phyloP scores from a whole-genome alignment of 768 basidiomycete species.

The Boletus reticulatus region DNA sequence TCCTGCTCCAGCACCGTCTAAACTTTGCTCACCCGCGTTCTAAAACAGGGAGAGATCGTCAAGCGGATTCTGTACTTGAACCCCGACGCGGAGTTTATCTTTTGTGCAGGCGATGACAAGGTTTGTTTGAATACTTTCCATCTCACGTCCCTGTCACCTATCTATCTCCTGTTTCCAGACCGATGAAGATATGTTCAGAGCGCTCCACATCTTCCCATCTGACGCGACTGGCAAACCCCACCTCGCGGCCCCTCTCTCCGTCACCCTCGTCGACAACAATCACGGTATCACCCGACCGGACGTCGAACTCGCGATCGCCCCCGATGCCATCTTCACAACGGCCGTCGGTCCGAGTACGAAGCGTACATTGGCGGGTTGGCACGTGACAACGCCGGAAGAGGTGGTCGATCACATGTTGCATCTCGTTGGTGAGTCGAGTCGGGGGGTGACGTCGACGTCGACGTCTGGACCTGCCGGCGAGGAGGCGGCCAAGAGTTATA shows the following conservation, averaged over 20 bases:
- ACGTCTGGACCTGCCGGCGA: background rate
- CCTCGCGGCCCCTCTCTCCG: conserved; percentile 59
- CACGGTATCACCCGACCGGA: conserved; percentile 32
- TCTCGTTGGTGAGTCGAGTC: conserved; percentile 43
- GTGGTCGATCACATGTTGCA: conserved; percentile 77
- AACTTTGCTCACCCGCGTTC: background rate
- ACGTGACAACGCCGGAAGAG: conserved; percentile 86
- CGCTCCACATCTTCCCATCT: conserved; percentile 62
- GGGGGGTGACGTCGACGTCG: background rate
- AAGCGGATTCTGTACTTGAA: conserved; percentile 91
- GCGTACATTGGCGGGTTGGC: conserved; percentile 89
- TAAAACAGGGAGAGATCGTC: conserved; percentile 83
- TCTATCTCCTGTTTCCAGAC: conserved; percentile 43
- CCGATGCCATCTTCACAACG: conserved; percentile 83
- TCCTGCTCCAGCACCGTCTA: background rate
- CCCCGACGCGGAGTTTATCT: conserved; percentile 92
- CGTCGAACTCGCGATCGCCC: conserved; percentile 60
- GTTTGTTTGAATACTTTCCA: conserved; percentile 32
- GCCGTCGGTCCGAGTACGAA: conserved; percentile 91
- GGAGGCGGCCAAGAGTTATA: conserved; percentile 17
- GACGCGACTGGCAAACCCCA: conserved; percentile 35
- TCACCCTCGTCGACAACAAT: conserved; percentile 33
- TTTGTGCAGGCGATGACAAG: conserved; percentile 99
- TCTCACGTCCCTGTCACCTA: background rate
- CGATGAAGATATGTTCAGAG: conserved; percentile 99